Base-by-base conservation (phyloP, 2,329 filamentous ascomycete genomes). In the Alternaria conjuncta region DNA sequence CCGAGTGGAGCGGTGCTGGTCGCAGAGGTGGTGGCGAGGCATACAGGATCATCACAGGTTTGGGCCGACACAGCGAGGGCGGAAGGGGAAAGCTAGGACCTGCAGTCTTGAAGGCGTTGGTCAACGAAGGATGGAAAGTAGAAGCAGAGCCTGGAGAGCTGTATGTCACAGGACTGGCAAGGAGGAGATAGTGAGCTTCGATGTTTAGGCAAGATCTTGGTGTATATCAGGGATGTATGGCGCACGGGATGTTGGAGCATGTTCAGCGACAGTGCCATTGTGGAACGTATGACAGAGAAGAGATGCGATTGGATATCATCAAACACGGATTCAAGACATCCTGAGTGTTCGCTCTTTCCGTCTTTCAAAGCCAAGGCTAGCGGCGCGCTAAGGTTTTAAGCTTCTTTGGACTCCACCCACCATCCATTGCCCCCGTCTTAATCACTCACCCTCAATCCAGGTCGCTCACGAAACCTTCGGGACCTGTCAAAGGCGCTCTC, bases 81-180 rank as follows among this genome's bases (percentile, higher is more conserved):
- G 93, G 94, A 1, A 90, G 87, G 59, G 92, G 91, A 2, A 89
- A 88, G 69, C 79, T 98, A 63, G 90, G 94, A 6, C 90, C 91
- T 60, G 91, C 92, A 15, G 94, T 98, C n/a, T 89, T 87, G 50
- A 90, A 88, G 73, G 90, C 89, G 75, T 82, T 98, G 45, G 85
- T 89, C 43, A 86, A 87, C 47, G 92, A 95, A 64, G 94, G 94
- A 0, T 98, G 95, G 95, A 93, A 88, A 75, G 84, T 96, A 32
- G 88, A 93, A 76, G 85, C 91, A 47, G 86, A 89, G 46, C 89
- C 88, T 26, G 94, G 94, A 0, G 86, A 87, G 41, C 86, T 95
- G 73, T 81, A 89, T 54, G 87, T 97, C 15, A 88, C 83, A 11
- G 94, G 94, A 0, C 76, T 82, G 55, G 79, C 75, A 25, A 80